Conservation (phyloP, 2,329 filamentous ascomycete species). For the Fusarium nisikadoi region DNA sequence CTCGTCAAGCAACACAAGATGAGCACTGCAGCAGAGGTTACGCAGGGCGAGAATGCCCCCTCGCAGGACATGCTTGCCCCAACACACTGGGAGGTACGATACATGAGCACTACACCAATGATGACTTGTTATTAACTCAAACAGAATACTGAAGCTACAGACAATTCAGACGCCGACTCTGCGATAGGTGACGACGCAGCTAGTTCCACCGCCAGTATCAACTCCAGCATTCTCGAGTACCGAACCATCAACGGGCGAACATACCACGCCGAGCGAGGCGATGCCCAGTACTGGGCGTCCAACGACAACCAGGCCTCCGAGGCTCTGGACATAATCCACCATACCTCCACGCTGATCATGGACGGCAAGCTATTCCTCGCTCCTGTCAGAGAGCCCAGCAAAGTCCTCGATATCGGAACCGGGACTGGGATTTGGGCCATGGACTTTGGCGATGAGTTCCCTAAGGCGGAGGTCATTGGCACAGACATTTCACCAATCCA, state of each 20-base stretch:
- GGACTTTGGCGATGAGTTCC: slow-evolving; percentile 59
- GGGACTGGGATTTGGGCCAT: slow-evolving; percentile 57
- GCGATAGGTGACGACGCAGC: slow-evolving; percentile 16
- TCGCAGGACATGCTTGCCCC: slow-evolving; percentile 22
- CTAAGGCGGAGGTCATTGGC: slow-evolving; percentile 58
- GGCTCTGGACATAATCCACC: slow-evolving; percentile 32
- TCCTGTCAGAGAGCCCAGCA: background rate
- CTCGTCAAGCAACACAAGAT: background rate
- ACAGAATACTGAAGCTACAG: slow-evolving; percentile 8
- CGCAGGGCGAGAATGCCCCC: background rate
- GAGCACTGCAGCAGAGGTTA: background rate
- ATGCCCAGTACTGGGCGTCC: slow-evolving; percentile 35
- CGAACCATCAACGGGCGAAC: slow-evolving; percentile 36
- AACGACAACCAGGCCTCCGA: slow-evolving; percentile 34
- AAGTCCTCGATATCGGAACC: slow-evolving; percentile 31
- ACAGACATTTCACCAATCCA: slow-evolving; percentile 68
- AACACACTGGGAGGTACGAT: slow-evolving; percentile 31
- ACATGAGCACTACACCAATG: accelerated
- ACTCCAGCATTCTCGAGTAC: slow-evolving; percentile 36
- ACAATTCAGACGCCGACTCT: slow-evolving; percentile 18
- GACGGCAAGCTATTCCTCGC: slow-evolving; percentile 29
- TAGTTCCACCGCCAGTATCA: slow-evolving; percentile 31
- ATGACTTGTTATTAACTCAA: background rate
- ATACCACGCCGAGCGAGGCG: slow-evolving; percentile 34
- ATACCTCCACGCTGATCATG: slow-evolving; percentile 23